Evolutionary conservation across 192 early-diverging fungal species (phyloP).

Genomic region (Ambispora gerdemannii): DNA sequence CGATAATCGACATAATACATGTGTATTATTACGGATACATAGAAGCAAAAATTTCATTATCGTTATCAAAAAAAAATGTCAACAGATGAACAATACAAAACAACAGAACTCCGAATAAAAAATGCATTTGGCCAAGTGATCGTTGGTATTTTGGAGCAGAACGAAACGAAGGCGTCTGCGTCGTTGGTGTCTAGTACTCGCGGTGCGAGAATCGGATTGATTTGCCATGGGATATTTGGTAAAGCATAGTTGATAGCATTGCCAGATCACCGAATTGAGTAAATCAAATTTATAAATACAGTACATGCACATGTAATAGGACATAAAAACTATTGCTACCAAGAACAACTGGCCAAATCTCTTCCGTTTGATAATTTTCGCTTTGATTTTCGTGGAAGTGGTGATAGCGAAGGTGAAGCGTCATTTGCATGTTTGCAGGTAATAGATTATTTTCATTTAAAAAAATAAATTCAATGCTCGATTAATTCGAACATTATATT

Average conservation of each 20-base stretch:
- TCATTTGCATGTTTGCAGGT: slow-evolving; percentile 34
- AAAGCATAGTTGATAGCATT: no score
- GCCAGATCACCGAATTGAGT: neutral
- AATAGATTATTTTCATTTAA: neutral
- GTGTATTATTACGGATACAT: no score
- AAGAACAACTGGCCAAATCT: slow-evolving; percentile 34
- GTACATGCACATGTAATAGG: slow-evolving; percentile 25
- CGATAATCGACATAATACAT: no score
- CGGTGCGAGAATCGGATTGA: slow-evolving; percentile 31
- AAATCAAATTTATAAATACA: no score
- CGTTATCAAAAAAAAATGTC: no score
- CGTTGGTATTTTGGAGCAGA: neutral
- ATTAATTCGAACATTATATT: neutral
- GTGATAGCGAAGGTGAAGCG: slow-evolving; percentile 42
- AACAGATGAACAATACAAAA: no score
- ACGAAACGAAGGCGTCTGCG: no score
- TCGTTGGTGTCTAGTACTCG: neutral
- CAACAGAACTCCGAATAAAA: neutral
- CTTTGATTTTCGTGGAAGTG: slow-evolving; percentile 47
- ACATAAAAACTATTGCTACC: slow-evolving; percentile 42
- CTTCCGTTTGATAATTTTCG: slow-evolving; percentile 44
- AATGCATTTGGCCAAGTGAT: neutral
- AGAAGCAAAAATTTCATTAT: no score
- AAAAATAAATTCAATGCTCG: neutral
- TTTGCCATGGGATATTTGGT: slow-evolving; percentile 41